Evolutionary conservation across 225 moss, liverwort and hornwort species (phyloP), one percentile per base, ranked within the genome.

Genomic region (Sphagnum tenellum): DNA sequence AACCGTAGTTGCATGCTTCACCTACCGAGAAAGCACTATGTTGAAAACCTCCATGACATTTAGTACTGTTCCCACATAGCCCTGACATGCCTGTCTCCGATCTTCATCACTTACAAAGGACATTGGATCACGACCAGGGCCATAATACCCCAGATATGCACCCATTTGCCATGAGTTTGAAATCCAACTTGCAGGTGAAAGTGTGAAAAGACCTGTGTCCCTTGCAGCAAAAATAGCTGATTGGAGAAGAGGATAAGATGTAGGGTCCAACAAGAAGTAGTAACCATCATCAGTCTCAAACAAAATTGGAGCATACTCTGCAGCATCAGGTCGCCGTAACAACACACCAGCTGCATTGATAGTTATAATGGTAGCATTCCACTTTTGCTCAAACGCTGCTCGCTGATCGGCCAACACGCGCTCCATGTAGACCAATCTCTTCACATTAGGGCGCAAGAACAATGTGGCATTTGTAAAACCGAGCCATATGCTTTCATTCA

Each of bases 121-220:
- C 45, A 14, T 47, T 5, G 55, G 3, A 45, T 59, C 58, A 6
- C 2, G 0, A 4, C 8, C 7, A 1, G 29, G 29, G 3, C 75
- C 82, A 9, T 70, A 83, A 50, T 63, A 79, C 9, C 79, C 76
- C 60, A 76, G 54, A 57, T 83, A 83, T 12, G 79, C 74, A 52
- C 62, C 79, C 12, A 79, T 51, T 45, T 76, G 67, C 82, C 82
- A 83, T 4, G 71, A 48, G 3, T 46, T 62, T 45, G 4, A 10
- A 64, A 76, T 76, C 69, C 67, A 71, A 55, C 76, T 78, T 45
- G 79, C 79, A 62, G 79, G 71, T 13, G 79, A 76, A 79, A 83
- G 71, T 5, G 79, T 68, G 4, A 76, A 55, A 5, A 3, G 56
- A 7, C 71, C 58, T 12, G 7, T 44, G 2, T 52, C 71, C 71